Evolutionary conservation across 352 stramenopile genomes (phyloP), one percentile per base, ranked within the genome.

Genomic region (Globisporangium alternatum): DNA sequence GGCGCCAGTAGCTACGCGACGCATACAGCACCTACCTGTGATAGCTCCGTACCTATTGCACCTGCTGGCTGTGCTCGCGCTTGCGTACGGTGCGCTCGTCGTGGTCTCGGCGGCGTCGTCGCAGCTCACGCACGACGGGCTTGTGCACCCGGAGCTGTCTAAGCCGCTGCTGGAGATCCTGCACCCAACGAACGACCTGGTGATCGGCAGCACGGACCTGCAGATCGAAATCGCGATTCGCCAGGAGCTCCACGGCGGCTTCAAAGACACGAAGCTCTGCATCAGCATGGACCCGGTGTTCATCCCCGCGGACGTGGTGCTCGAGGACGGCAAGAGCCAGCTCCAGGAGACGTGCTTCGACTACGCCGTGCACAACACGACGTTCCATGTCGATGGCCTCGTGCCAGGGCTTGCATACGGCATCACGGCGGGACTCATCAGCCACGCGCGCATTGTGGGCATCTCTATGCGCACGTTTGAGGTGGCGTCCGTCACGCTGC

Each of bases 381-480:
- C 69, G 41, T 92, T 91, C 72, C 64, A 84, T 22, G 66, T 84
- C 22, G 68, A 73, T 0, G 78, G 81, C 0, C 81, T 95, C 13
- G 67, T 88, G 0, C 74, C 83, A 0, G 83, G 82, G 0, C 65
- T 82, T 15, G 66, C 61, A 13, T 95, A 95, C 58, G 63, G 66
- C 9, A 64, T 95, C 25, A 78, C 74, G 5, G 82, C 76, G 1
- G 75, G 74, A 5, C 74, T 95, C 5, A 66, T 89, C 39, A 77
- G 75, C 59, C 21, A 60, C 47, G 78, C 74, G 22, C 73, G 76
- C 28, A 69, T 91, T 47, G 62, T 92, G 15, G 82, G 72, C 8
- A 62, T 89, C 13, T 95, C 86, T 13, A 81, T 81, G 61, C 76
- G 86, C 1, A 76, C 71, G 8, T 91, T 95, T 56, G 67, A 79